A percentile compares a stretch with the other conserved stretches of the same genome.
These are phyloP conservation scores for Plasmodium billcollinsi DNA, from an alignment of 169 alveolate genomes.

Conservation along the genomic window DNA sequence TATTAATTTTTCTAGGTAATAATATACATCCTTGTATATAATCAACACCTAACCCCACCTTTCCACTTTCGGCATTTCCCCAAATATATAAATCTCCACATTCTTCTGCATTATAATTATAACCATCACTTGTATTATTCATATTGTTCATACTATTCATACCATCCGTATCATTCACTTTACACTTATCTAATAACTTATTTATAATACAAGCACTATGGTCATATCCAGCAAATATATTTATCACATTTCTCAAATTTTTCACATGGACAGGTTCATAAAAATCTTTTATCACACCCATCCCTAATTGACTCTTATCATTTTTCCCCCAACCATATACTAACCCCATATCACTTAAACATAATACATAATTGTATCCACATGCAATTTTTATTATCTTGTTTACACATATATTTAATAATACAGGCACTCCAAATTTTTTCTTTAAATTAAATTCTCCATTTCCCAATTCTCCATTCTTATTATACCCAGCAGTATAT, in stretches of 20 bases:
- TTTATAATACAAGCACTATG: slow-evolving; percentile 89
- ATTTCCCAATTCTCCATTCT: slow-evolving; percentile 94
- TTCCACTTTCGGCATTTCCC: slow-evolving; percentile 92
- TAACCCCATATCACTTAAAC: slow-evolving; percentile 88
- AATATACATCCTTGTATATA: slow-evolving; percentile 81
- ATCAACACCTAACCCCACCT: slow-evolving; percentile 90
- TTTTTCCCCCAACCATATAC: slow-evolving; percentile 88
- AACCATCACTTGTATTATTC: neutral
- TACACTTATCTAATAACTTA: neutral
- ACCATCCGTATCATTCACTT: neutral
- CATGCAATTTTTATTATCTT: slow-evolving; percentile 88
- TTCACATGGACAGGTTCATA: slow-evolving; percentile 86
- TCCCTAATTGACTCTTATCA: slow-evolving; percentile 83
- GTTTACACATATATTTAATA: slow-evolving; percentile 55
- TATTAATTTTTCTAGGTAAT: slow-evolving; percentile 85
- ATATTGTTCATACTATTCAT: too few relatives aligned
- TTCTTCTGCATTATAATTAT: neutral
- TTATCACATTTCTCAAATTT: slow-evolving; percentile 84
- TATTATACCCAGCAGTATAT: slow-evolving; percentile 95
- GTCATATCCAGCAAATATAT: slow-evolving; percentile 89
- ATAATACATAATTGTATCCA: slow-evolving; percentile 91
- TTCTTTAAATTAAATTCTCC: slow-evolving; percentile 51
- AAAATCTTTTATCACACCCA: slow-evolving; percentile 85
- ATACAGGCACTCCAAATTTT: slow-evolving; percentile 58
- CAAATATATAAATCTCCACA: slow-evolving; percentile 90